Base-by-base conservation (phyloP, 163 green algal genomes). In the Volvox carteri region DNA sequence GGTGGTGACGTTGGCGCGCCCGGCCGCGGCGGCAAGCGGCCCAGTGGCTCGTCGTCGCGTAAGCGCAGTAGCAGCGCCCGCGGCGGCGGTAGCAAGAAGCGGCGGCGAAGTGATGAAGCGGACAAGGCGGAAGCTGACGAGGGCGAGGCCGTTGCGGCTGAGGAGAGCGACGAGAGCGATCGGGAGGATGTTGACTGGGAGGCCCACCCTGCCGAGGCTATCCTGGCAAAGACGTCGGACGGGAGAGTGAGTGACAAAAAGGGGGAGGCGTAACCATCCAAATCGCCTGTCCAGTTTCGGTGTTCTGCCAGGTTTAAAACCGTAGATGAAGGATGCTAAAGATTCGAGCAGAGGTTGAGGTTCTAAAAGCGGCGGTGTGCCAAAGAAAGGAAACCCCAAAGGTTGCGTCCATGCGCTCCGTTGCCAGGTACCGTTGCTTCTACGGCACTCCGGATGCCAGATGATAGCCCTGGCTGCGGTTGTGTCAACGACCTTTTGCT, bases 181-280 rank as follows among this genome's bases (percentile, higher is more conserved):
- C 83, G 83, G 2, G 83, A 85, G 72, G 54, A 84, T 9, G 73
- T 90, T 52, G 84, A 90, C 72, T 90, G 84, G 84, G 84, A 90
- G 72, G 54, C 54, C 18, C 72, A 90, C 84, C 84, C 84, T 4
- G 60, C 72, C 7, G 84, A 78, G 84, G 44, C 41, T 44, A 90
- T 90, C 41, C 54, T 90, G 18, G 30, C 41, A 16, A 75, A 78
- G 60, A 90, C 84, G 1, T 30, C 41, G 30, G 42, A 85, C 56
- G 72, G 72, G 35, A 65, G 65, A 52, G 72, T 90, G 41, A 8
- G 81, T 70, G 75, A 4, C n/a, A n/a, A n/a, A n/a, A n/a, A n/a
- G n/a, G n/a, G n/a, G n/a, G n/a, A n/a, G n/a, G n/a, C n/a, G n/a
- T n/a, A n/a, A n/a, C n/a, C n/a, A n/a, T n/a, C n/a, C n/a, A n/a